Evolutionary conservation across 2,329 filamentous ascomycete species (phyloP), one percentile per base, ranked within the genome.

Genomic region (Pseudogymnoascus sp.): DNA sequence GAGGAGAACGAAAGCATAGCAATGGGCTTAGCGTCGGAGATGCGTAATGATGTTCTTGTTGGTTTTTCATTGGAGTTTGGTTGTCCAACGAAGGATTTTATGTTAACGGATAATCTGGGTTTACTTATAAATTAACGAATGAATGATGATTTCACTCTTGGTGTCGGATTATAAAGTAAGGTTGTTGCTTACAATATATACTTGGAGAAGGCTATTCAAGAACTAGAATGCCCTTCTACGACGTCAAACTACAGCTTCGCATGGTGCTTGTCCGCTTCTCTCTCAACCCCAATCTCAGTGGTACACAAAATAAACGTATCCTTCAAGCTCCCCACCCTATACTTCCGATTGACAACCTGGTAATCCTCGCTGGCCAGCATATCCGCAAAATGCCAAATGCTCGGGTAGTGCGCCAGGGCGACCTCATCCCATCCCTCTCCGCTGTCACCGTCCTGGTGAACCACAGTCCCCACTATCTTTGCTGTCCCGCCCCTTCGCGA

Each of bases 371-470:
- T 79, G 1, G 76, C 78, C 47, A 85, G 69, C 83, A 86, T 87
- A 69, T 85, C 83, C 47, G 81, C 81, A 69, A 87, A 87, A 72
- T 87, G 84, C 65, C 72, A 66, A 37, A 87, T 81, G 61, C 79
- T 84, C 2, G 85, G 84, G 72, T 87, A 87, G 74, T 87, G 84
- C 63, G 85, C 85, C 47, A 87, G 76, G 0, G 85, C 84, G 65
- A 88, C 78, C 73, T 88, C 85, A 70, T 87, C 82, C 85, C 85
- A 88, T 61, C 40, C 47, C 74, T 74, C 11, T 72, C 74, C 53
- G 66, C 64, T 42, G 68, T 70, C 14, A 66, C 69, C 33, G 33
- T 70, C 69, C 14, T 64, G 67, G 13, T 68, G 66, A 10, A 83
- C 76, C 1, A 86, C 81, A 63, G 79, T 83, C 0, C 85, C 85